Percentiles rank a stretch among this genome's conserved stretches.
Conservation (phyloP, 352 stramenopile genomes). For the Phytopythium oedochilum region DNA sequence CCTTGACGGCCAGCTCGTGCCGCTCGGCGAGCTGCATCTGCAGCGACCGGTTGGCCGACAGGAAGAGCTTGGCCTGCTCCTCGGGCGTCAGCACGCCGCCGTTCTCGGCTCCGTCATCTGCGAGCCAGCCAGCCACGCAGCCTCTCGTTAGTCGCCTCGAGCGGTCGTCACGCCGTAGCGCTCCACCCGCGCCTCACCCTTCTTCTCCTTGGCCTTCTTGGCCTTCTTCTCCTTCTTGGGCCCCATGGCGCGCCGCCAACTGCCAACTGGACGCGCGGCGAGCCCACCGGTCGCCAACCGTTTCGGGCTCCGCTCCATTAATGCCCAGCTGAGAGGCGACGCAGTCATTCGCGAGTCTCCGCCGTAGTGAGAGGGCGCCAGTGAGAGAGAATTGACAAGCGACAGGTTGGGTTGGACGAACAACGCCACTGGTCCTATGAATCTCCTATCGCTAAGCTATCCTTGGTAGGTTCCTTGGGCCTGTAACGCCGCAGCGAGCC, state of each 20-base stretch:
- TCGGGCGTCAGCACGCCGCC: conserved; percentile 68
- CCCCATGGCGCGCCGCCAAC: conserved; percentile 22
- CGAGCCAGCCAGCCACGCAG: background rate
- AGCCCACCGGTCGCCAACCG: background rate
- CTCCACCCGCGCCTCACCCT: conserved; percentile 25
- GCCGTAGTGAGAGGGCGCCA: too few species aligned
- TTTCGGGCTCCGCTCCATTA: background rate
- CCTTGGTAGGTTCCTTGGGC: too few species aligned
- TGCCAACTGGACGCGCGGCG: background rate
- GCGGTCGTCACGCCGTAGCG: background rate
- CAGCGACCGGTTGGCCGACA: conserved; percentile 78
- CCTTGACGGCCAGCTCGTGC: conserved; percentile 81
- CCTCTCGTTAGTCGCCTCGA: background rate
- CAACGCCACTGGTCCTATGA: too few species aligned
- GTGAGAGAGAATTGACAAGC: too few species aligned
- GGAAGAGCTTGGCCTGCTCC: conserved; percentile 83
- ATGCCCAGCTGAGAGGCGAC: too few species aligned
- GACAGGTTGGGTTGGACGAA: too few species aligned
- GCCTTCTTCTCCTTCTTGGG: conserved; percentile 77
- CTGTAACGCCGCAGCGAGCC: too few species aligned
- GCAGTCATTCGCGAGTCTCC: too few species aligned
- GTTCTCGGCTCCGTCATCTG: conserved; percentile 73
- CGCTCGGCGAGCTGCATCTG: conserved; percentile 88
- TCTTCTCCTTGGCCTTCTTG: conserved; percentile 74
- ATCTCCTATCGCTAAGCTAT: too few species aligned